A percentile compares a stretch with the other conserved stretches of the same genome.
Conservation (phyloP, 768 basidiomycete species). For the Fibroporia radiculosa region DNA sequence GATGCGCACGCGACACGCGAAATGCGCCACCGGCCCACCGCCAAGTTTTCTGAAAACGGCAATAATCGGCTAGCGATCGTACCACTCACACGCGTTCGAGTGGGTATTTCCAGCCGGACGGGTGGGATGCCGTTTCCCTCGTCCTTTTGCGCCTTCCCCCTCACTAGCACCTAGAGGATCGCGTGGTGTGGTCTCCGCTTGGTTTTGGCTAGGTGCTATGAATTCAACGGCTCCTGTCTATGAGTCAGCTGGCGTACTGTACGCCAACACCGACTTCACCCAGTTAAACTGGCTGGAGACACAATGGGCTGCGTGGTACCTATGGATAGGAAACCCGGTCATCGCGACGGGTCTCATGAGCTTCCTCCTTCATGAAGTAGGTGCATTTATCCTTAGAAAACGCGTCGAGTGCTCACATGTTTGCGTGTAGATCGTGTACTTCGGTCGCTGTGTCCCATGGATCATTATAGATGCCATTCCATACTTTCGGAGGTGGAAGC, state of each 20-base stretch:
- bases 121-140: too few relatives aligned
- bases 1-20: too few relatives aligned
- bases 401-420: neutral
- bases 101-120: too few relatives aligned
- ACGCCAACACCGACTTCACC: constrained; percentile 50
- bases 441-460: constrained; percentile 92
- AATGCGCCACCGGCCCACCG: too few relatives aligned
- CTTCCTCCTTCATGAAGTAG: constrained; percentile 89
- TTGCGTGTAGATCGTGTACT: constrained; percentile 75
- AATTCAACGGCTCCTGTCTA: constrained; percentile 19
- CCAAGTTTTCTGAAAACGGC: too few relatives aligned
- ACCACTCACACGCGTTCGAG: too few relatives aligned
- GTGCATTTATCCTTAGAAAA: constrained; percentile 20
- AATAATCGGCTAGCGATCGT: too few relatives aligned
- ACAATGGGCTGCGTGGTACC: constrained; percentile 82
- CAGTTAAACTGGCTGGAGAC: constrained; percentile 66
- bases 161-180: too few relatives aligned
- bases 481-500: constrained; percentile 90
- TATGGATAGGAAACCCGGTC: constrained; percentile 79
- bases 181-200: too few relatives aligned
- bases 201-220: too few relatives aligned
- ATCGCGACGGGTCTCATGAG: constrained; percentile 92
- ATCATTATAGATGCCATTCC: constrained; percentile 92
- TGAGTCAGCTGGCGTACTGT: constrained; percentile 35
- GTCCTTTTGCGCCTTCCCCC: too few relatives aligned